Base-by-base conservation (phyloP, 2,329 filamentous ascomycete genomes). In the Teratosphaeria pseudoeucalypti region DNA sequence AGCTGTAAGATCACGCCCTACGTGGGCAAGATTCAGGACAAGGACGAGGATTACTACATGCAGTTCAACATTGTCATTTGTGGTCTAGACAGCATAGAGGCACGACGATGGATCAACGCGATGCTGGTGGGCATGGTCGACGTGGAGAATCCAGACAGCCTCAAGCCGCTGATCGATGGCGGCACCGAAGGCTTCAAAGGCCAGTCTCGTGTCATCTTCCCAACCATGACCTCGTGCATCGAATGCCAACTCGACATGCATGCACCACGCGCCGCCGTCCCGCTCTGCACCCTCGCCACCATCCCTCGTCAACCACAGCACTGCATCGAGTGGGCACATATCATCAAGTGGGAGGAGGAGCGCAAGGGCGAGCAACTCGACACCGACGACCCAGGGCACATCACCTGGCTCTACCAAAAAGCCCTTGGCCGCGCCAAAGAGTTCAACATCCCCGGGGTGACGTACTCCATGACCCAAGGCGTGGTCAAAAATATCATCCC, bases 401-500 rank as follows among this genome's bases (percentile, higher is more conserved):
- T 99, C 70, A 89, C 87, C n/a, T 99, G 94, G 94, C 82, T 99
- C 3, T 97, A 90, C 75, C 82, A 90, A 63, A 91, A 91, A 70
- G 91, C 94, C 0, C 81, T 92, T 16, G 76, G 82, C 54, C 88
- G 94, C 39, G 91, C 94, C 0, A 75, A 86, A 60, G 89, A 99
- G 71, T 99, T 95, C 77, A 87, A 88, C 67, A 99, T 99, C 67
- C 75, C 85, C 0, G 95, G 94, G 9, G 90, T 99, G 60, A 97
- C 94, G 1, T 99, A 99, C 74, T 87, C 89, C 6, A 85, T 96
- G 74, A 96, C 95, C 0, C 94, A 99, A 73, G 95, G 94, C 59
- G 95, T 97, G 2, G 90, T 99, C 68, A 99, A 99, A 76, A 99
- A 99, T 75, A 99, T 99, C 74, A 99, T 99, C 62, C 94, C 94